These are phyloP conservation scores for Platanthera zijinensis DNA, from an alignment of 106 monocot species.

Conservation along the genomic window DNA sequence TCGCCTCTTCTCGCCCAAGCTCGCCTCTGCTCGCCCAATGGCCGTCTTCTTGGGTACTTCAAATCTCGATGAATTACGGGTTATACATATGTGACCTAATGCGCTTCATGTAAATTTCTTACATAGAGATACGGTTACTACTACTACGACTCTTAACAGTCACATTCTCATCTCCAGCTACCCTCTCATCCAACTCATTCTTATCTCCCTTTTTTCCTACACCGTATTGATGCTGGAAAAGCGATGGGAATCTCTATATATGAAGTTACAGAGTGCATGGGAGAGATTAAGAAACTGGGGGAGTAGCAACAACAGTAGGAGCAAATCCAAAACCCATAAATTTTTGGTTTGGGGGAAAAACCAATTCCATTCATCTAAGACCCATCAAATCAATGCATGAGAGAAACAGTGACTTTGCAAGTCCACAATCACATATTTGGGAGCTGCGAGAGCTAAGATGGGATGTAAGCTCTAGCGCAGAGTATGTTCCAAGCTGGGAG, in stretches of 20 bases:
- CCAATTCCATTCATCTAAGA: too few relatives aligned
- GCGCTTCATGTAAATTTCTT: too few relatives aligned
- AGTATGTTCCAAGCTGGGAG: conserved; percentile 41
- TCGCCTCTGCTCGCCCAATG: too few relatives aligned
- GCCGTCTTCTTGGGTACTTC: too few relatives aligned
- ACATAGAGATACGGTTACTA: neutral
- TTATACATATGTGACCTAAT: too few relatives aligned
- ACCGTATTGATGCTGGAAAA: neutral
- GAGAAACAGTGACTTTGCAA: too few relatives aligned
- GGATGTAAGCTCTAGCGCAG: conserved; percentile 42
- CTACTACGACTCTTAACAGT: neutral
- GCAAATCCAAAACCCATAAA: too few relatives aligned
- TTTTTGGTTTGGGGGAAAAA: too few relatives aligned
- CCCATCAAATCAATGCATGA: too few relatives aligned
- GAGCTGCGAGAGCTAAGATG: conserved; percentile 39
- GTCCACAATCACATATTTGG: conserved; percentile 19
- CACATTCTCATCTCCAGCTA: neutral
- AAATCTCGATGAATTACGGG: too few relatives aligned
- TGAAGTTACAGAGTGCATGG: neutral
- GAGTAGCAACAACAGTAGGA: neutral
- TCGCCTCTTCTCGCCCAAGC: too few relatives aligned
- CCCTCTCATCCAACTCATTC: neutral
- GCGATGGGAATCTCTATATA: neutral
- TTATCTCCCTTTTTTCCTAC: neutral
- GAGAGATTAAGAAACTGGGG: neutral